phyloP scores from a whole-genome alignment of 176 grass and related monocot genomes.

The Musa acuminata region DNA sequence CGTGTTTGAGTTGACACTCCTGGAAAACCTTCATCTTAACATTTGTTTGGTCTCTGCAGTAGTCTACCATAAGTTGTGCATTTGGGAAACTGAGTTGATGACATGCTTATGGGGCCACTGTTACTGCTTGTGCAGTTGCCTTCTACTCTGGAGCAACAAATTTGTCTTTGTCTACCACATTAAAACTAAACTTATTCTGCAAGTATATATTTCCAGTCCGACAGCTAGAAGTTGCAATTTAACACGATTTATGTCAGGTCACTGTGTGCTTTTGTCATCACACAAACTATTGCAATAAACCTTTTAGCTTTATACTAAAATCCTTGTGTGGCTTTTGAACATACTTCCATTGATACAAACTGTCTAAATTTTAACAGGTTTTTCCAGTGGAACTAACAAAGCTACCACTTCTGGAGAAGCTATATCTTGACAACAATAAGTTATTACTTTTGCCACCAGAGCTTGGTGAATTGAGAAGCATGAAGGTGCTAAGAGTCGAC shows the following conservation, averaged over 20 bases:
- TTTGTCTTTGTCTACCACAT: not conserved
- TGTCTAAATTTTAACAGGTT: constrained; percentile 40
- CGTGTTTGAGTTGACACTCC: not conserved
- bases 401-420: constrained; percentile 73
- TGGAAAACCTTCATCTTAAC: not conserved
- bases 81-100: not conserved
- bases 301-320: not conserved
- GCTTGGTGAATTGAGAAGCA: constrained; percentile 75
- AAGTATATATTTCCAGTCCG: no score
- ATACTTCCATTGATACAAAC: not conserved
- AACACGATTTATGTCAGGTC: not conserved
- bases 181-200: not conserved
- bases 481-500: constrained; percentile 80
- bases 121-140: not conserved
- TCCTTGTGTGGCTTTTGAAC: not conserved
- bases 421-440: constrained; percentile 90
- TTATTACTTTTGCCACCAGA: constrained; percentile 81
- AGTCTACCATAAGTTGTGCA: not conserved
- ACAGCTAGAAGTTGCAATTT: not conserved
- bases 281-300: no score
- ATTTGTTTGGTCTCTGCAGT: not conserved
- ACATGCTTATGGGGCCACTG: not conserved
- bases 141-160: not conserved
- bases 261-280: not conserved
- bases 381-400: constrained; percentile 84